A percentile compares a stretch with the other conserved stretches of the same genome.
These are phyloP conservation scores for Pichia scutulata DNA, from an alignment of 805 yeast species.

Conservation along the genomic window DNA sequence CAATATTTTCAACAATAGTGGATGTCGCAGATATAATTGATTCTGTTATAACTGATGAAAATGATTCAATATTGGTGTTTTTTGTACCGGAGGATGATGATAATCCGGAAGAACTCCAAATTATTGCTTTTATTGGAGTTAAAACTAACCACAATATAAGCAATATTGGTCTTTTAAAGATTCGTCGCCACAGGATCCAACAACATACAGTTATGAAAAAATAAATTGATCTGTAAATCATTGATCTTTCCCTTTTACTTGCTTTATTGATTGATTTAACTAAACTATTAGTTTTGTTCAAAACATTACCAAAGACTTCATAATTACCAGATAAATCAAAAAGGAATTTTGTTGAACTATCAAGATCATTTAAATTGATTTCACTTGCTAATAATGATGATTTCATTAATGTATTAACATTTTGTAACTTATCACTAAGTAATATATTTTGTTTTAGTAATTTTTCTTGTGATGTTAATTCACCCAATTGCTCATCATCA, in stretches of 20 bases:
- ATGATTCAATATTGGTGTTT: not conserved
- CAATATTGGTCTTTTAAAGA: conserved; percentile 37
- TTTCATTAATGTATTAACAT: conserved; percentile 40
- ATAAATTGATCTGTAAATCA: conserved; percentile 41
- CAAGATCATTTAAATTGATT: conserved; percentile 39
- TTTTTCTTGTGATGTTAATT: conserved; percentile 32
- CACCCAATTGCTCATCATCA: conserved; percentile 21
- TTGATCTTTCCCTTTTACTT: conserved; percentile 39
- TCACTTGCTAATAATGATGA: conserved; percentile 46
- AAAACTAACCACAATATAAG: conserved; percentile 40
- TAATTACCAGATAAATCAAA: conserved; percentile 34
- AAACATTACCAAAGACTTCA: conserved; percentile 33
- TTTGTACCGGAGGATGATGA: not conserved
- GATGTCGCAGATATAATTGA: not conserved
- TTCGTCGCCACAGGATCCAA: conserved; percentile 45
- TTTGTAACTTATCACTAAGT: conserved; percentile 40
- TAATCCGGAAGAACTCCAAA: conserved; percentile 3
- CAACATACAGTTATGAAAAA: conserved; percentile 38
- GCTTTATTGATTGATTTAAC: conserved; percentile 46
- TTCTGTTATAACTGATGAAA: not conserved
- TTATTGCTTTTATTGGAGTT: conserved; percentile 7
- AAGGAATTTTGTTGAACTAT: conserved; percentile 39
- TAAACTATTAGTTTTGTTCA: conserved; percentile 36
- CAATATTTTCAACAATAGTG: not conserved
- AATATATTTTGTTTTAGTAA: conserved; percentile 38